These are phyloP conservation scores for Paxillus rubicundulus DNA, from an alignment of 768 basidiomycete genomes.

Conservation along the genomic window DNA sequence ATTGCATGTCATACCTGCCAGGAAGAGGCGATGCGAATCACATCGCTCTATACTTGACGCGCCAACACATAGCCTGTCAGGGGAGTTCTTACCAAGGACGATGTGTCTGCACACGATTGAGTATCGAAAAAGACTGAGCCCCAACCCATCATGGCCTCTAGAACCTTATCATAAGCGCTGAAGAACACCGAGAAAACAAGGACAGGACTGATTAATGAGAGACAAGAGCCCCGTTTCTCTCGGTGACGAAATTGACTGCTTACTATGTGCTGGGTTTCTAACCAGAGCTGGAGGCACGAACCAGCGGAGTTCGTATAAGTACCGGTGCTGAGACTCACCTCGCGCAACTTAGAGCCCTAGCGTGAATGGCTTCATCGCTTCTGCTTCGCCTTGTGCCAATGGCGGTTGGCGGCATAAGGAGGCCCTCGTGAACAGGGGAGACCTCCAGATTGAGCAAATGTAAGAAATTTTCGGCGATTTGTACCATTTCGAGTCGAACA, in stretches of 20 bases:
- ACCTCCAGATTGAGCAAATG: background rate
- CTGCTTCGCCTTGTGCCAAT: no score
- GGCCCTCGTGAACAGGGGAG: background rate
- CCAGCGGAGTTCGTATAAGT: background rate
- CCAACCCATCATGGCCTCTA: background rate
- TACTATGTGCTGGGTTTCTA: background rate
- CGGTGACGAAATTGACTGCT: background rate
- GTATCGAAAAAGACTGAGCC: background rate
- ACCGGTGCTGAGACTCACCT: background rate
- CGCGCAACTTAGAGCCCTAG: background rate
- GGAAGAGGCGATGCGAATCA: background rate
- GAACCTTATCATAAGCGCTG: slow-evolving; percentile 3
- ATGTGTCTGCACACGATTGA: background rate
- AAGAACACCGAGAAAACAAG: background rate
- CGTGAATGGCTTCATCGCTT: background rate
- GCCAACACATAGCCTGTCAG: background rate
- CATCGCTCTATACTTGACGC: background rate
- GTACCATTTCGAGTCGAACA: background rate
- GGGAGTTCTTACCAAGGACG: background rate
- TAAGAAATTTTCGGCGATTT: background rate
- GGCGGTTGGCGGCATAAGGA: background rate
- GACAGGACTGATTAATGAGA: background rate
- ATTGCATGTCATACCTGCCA: background rate
- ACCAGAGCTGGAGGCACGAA: background rate
- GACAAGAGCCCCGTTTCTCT: background rate